These are phyloP conservation scores for Paraconiothyrium sp. DNA, from an alignment of 2,329 filamentous ascomycete genomes.

Conservation along the genomic window DNA sequence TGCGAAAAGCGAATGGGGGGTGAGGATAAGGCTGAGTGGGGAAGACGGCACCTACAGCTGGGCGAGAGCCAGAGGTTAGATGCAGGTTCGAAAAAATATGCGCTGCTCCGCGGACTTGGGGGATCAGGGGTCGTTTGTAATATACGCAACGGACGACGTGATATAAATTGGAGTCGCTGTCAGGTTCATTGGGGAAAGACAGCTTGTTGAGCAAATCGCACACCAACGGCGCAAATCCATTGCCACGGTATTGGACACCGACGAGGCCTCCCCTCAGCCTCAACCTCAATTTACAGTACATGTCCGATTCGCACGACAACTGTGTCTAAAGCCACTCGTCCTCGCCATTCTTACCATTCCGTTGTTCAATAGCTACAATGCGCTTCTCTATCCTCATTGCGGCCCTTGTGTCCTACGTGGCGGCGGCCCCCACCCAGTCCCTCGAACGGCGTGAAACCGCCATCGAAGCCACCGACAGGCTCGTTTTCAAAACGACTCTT, in stretches of 20 bases:
- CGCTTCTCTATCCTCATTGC: constrained; percentile 18
- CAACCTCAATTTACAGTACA: too few species aligned
- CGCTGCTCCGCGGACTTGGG: background rate
- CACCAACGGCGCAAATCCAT: background rate
- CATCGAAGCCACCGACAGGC: constrained; percentile 54
- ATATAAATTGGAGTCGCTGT: background rate
- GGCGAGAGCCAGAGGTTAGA: background rate
- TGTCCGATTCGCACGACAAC: background rate
- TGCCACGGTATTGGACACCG: constrained; percentile 10
- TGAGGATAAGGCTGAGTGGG: background rate
- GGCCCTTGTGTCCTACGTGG: constrained; percentile 13
- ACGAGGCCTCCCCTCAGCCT: constrained; percentile 11
- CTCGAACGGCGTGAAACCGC: constrained; percentile 23
- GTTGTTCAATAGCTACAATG: background rate
- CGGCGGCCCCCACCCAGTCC: constrained; percentile 19
- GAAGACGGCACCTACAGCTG: background rate
- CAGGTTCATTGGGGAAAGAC: background rate
- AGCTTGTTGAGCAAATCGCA: constrained; percentile 3
- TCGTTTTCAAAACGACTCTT: constrained; percentile 59
- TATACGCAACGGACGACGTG: background rate
- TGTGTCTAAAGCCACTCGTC: background rate
- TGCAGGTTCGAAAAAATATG: constrained; percentile 5
- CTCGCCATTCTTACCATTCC: background rate
- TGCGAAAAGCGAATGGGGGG: background rate
- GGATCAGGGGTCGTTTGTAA: background rate